Conservation (phyloP, 768 basidiomycete genomes). For the Glaciozyma martinii region DNA sequence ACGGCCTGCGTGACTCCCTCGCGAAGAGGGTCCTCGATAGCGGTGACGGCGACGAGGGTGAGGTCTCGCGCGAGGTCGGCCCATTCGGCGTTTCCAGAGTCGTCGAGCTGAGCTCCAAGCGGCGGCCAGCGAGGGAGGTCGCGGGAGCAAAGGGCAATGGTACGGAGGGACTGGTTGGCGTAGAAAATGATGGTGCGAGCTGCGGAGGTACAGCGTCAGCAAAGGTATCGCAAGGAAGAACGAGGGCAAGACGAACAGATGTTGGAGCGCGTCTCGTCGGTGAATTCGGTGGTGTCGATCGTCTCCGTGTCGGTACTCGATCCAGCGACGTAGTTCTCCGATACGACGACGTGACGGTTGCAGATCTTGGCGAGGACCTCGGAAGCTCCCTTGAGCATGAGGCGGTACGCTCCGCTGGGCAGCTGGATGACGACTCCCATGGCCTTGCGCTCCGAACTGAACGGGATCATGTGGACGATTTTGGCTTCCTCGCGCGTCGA, state of each 20-base stretch:
- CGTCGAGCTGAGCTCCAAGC: conserved; percentile 28
- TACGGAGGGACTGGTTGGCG: conserved; percentile 88
- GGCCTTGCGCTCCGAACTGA: conserved; percentile 84
- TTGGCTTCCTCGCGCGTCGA: conserved; percentile 53
- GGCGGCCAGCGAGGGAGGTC: conserved; percentile 87
- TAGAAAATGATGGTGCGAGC: conserved; percentile 90
- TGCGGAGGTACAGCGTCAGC: neutral
- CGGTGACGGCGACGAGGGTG: conserved; percentile 79
- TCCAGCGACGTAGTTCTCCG: conserved; percentile 18
- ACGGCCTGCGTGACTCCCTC: conserved; percentile 84
- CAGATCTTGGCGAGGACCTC: conserved; percentile 82
- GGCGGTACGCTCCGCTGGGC: conserved; percentile 49
- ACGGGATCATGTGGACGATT: conserved; percentile 81
- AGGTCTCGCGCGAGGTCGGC: conserved; percentile 60
- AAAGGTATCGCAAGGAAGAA: conserved; percentile 22
- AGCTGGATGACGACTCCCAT: conserved; percentile 81
- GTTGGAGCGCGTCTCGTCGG: conserved; percentile 62
- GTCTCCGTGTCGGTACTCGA: conserved; percentile 20
- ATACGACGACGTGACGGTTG: conserved; percentile 61
- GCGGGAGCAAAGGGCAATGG: conserved; percentile 86
- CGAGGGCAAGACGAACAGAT: conserved; percentile 43
- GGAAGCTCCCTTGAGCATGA: conserved; percentile 85
- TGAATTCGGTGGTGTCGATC: conserved; percentile 50
- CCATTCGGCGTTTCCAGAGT: conserved; percentile 41
- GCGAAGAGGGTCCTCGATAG: conserved; percentile 93